Conservation (phyloP, 495 filamentous ascomycete genomes). For the Xylaria bambusicola region DNA sequence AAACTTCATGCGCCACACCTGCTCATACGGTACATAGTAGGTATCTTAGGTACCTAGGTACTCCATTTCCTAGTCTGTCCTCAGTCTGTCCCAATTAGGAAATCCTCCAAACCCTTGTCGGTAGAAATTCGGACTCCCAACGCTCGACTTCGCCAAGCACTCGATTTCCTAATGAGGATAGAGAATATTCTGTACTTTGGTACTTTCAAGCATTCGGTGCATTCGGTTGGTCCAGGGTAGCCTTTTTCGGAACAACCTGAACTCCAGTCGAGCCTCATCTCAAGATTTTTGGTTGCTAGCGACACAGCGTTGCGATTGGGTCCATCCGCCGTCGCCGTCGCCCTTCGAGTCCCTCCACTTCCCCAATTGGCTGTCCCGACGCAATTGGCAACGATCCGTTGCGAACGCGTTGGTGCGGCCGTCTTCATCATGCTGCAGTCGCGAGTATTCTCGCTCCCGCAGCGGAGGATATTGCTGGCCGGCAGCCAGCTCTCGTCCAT, state of each 20-base stretch:
- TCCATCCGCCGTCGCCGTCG: slow-evolving; percentile 1
- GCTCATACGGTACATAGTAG: too few species aligned
- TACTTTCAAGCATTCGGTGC: too few species aligned
- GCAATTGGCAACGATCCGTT: slow-evolving; percentile 8
- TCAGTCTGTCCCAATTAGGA: neutral
- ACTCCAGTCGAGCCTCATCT: slow-evolving; percentile 31
- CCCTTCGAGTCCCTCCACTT: neutral
- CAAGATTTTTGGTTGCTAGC: slow-evolving; percentile 22
- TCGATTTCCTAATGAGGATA: neutral
- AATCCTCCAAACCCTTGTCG: neutral
- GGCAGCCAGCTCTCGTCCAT: slow-evolving; percentile 46
- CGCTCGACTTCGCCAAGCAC: neutral
- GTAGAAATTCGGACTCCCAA: neutral
- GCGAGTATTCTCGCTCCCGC: slow-evolving; percentile 56
- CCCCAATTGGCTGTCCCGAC: slow-evolving; percentile 6
- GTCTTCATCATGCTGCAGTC: slow-evolving; percentile 63
- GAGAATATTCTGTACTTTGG: too few species aligned
- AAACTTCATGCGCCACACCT: too few species aligned
- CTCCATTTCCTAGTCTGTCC: too few species aligned
- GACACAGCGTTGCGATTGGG: slow-evolving; percentile 18
- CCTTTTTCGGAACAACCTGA: slow-evolving; percentile 31
- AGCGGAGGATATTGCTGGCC: slow-evolving; percentile 43
- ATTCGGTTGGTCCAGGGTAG: slow-evolving; percentile 13
- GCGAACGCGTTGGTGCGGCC: neutral
- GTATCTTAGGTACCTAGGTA: too few species aligned